These are phyloP conservation scores for Podospora appendiculata DNA, from an alignment of 495 filamentous ascomycete species.

Conservation along the genomic window DNA sequence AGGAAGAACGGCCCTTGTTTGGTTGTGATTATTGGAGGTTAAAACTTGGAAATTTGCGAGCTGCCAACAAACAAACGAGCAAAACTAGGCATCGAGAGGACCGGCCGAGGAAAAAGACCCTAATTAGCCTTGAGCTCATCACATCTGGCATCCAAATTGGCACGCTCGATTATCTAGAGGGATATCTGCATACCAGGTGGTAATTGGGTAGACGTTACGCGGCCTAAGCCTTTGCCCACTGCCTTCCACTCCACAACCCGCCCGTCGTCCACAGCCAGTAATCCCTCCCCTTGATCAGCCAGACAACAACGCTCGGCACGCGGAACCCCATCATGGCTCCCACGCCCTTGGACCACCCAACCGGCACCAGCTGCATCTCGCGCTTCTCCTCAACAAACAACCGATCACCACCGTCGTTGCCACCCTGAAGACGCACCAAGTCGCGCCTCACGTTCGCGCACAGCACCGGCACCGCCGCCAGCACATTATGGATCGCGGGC, in stretches of 20 bases:
- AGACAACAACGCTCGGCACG: conserved; percentile 49
- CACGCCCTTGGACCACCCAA: conserved; percentile 44
- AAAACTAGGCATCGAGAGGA: too few species aligned
- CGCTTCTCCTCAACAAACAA: conserved; percentile 30
- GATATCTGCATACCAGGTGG: too few species aligned
- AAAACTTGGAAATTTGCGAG: too few species aligned
- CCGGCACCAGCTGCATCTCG: conserved; percentile 45
- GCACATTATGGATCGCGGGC: conserved; percentile 22
- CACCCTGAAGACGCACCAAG: conserved; percentile 11
- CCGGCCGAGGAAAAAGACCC: too few species aligned
- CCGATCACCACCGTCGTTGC: conserved; percentile 16
- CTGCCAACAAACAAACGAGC: too few species aligned
- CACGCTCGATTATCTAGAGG: too few species aligned
- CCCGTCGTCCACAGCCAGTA: conserved; percentile 48
- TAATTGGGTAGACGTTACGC: too few species aligned
- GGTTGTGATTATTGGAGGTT: too few species aligned
- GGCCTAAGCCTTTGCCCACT: conserved; percentile 45
- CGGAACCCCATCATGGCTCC: conserved; percentile 46
- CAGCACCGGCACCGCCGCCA: conserved; percentile 21
- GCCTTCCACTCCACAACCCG: conserved; percentile 42
- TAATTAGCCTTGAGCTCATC: too few species aligned
- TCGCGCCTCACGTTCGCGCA: conserved; percentile 24
- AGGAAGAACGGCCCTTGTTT: too few species aligned
- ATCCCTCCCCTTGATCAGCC: conserved; percentile 54
- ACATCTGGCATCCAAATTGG: too few species aligned